These are phyloP conservation scores for Sugiyamaella marilandica DNA, from an alignment of 805 yeast genomes.

Conservation along the genomic window DNA sequence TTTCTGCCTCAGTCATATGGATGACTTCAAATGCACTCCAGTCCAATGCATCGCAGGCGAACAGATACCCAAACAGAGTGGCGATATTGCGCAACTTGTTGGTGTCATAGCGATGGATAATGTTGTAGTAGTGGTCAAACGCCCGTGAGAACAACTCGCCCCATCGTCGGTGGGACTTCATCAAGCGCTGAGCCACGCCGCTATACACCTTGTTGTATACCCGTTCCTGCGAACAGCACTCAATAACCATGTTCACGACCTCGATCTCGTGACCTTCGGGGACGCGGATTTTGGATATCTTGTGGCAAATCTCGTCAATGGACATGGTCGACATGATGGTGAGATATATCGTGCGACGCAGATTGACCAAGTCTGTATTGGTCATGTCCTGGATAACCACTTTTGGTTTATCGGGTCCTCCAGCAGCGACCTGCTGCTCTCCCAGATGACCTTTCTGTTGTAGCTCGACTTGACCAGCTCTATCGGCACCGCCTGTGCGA, in stretches of 20 bases:
- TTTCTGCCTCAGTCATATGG: constrained; percentile 59
- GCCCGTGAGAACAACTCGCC: constrained; percentile 43
- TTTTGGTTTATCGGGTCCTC: constrained; percentile 1
- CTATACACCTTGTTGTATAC: constrained; percentile 86
- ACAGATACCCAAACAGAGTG: constrained; percentile 77
- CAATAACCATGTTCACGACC: constrained; percentile 67
- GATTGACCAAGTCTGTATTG: constrained; percentile 54
- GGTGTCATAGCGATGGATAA: constrained; percentile 64
- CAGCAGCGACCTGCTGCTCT: constrained; percentile 17
- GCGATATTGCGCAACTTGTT: constrained; percentile 74
- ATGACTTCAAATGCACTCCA: constrained; percentile 57
- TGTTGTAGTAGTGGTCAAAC: constrained; percentile 53
- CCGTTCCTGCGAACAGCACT: constrained; percentile 79
- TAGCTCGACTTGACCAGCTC: not conserved
- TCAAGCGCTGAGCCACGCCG: constrained; percentile 61
- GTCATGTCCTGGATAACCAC: constrained; percentile 60
- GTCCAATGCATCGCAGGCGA: constrained; percentile 63
- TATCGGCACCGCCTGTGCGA: not conserved
- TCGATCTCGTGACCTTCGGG: constrained; percentile 42
- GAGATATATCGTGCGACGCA: constrained; percentile 72
- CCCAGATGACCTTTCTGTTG: not conserved
- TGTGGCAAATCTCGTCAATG: constrained; percentile 89
- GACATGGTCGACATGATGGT: constrained; percentile 87
- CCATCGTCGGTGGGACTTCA: constrained; percentile 54
- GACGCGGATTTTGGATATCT: constrained; percentile 50